Conservation (phyloP, 2,329 filamentous ascomycete species). For the Xylaria arbuscula region DNA sequence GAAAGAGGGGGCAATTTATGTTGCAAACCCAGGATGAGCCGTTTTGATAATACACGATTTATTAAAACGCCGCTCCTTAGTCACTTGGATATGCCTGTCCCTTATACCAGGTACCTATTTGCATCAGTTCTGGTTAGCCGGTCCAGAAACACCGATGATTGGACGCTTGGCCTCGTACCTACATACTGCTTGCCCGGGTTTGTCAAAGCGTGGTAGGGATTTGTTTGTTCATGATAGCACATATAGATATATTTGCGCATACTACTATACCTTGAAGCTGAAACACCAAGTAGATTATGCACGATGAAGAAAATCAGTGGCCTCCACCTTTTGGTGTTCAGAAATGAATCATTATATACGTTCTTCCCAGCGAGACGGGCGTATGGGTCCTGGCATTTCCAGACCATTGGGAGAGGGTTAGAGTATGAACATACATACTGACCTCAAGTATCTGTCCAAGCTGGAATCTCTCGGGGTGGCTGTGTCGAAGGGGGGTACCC, state of each 20-base stretch:
- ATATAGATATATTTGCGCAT: too few species aligned
- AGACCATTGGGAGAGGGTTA: not conserved
- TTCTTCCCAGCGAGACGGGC: not conserved
- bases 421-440: not conserved
- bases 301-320: not conserved
- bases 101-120: not conserved
- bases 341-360: not conserved
- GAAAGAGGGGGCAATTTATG: slow-evolving; percentile 31
- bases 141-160: not conserved
- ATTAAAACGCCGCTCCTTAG: slow-evolving; percentile 24
- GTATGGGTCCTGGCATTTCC: not conserved
- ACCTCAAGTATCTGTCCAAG: not conserved
- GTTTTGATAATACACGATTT: slow-evolving; percentile 26
- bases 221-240: slow-evolving; percentile 17
- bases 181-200: slow-evolving; percentile 12
- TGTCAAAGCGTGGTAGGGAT: slow-evolving; percentile 6
- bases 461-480: not conserved
- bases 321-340: not conserved
- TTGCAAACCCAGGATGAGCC: slow-evolving; percentile 6
- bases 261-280: not conserved
- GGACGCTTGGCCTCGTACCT: slow-evolving; percentile 10
- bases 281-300: not conserved
- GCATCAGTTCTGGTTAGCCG: slow-evolving; percentile 7
- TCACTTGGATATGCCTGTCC: slow-evolving; percentile 6
- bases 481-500: not conserved